phyloP scores from a whole-genome alignment of 306 rosid genomes.

The Glycyrrhiza uralensis region DNA sequence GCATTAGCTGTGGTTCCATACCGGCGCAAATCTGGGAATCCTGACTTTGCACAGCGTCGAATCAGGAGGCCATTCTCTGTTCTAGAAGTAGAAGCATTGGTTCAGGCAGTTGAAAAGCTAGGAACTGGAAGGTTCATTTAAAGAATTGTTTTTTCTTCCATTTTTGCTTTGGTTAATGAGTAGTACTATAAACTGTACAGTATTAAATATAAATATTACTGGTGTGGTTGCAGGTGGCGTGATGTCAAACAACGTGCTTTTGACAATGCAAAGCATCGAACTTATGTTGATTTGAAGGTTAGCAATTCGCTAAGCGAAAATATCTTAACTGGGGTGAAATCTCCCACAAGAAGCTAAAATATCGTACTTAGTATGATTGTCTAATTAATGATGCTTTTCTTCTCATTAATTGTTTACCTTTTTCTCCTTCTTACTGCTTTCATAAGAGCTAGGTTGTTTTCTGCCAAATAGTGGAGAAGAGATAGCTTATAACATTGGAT shows the following conservation, averaged over 20 bases:
- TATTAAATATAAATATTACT: background rate
- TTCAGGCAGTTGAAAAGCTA: constrained; percentile 75
- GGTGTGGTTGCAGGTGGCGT: constrained; percentile 51
- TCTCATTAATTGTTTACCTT: background rate
- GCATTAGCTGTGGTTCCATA: constrained; percentile 63
- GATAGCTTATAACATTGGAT: background rate
- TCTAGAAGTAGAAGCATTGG: constrained; percentile 77
- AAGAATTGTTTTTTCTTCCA: background rate
- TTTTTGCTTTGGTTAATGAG: background rate
- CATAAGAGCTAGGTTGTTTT: background rate
- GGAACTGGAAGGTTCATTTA: constrained; percentile 76
- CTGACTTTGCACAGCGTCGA: constrained; percentile 61
- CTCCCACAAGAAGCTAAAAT: background rate
- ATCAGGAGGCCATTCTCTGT: constrained; percentile 84
- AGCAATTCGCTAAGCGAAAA: background rate
- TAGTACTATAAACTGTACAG: background rate
- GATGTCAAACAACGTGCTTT: constrained; percentile 68
- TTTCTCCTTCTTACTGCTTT: background rate
- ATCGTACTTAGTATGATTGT: background rate
- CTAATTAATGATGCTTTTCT: background rate
- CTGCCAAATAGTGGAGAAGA: background rate
- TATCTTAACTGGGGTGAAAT: background rate
- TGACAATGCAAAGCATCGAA: constrained; percentile 62
- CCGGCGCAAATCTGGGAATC: constrained; percentile 51
- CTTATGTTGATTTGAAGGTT: constrained; percentile 81